Conservation (phyloP, 2,329 filamentous ascomycete species). For the Aureobasidium musti region DNA sequence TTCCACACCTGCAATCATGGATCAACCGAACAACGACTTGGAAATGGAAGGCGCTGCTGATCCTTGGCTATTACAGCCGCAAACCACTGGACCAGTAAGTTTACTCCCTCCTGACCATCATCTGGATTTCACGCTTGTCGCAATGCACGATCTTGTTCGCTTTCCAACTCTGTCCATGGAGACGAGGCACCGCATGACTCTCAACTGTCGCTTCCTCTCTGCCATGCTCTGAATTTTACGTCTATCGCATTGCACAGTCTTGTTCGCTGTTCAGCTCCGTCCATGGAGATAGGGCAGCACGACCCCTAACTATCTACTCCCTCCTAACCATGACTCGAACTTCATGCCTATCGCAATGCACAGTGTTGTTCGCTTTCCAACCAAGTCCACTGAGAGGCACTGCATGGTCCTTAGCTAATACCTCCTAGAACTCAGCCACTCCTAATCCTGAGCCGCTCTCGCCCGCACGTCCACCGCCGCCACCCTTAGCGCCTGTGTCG, state of each 20-base stretch:
- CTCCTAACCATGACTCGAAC: not conserved
- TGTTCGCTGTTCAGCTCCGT: no score
- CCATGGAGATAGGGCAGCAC: no score
- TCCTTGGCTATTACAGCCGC: no score
- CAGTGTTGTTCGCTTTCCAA: not conserved
- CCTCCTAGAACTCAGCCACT: not conserved
- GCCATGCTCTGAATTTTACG: not conserved
- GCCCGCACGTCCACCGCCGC: slow-evolving; percentile 28
- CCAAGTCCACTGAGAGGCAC: not conserved
- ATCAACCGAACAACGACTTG: slow-evolving; percentile 1
- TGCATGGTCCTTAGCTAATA: not conserved
- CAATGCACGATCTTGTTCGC: not conserved
- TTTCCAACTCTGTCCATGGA: no score
- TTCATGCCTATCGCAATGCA: not conserved
- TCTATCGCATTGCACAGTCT: not conserved
- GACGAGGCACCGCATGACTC: no score
- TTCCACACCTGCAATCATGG: not conserved
- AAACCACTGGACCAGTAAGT: slow-evolving; percentile 4
- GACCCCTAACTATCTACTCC: not conserved
- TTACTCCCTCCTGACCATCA: not conserved
- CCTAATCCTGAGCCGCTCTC: not conserved
- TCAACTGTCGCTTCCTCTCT: not conserved
- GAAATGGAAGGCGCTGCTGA: slow-evolving; percentile 27
- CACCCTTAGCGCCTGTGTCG: not conserved
- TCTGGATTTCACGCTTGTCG: not conserved